Conservation (phyloP, 768 basidiomycete species). For the Pleurotus giganteus region DNA sequence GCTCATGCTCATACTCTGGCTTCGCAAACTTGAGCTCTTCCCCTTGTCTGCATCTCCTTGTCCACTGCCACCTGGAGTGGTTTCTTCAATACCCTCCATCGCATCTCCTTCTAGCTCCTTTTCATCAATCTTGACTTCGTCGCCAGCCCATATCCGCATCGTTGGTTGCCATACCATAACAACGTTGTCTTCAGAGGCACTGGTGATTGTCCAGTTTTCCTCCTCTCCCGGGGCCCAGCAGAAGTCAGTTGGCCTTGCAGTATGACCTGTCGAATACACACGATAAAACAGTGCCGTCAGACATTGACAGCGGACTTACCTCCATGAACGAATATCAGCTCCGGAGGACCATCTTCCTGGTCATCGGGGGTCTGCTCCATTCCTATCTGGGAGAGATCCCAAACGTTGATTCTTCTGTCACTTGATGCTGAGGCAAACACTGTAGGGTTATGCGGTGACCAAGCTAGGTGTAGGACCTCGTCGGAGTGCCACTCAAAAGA, state of each 20-base stretch:
- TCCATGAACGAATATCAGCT: conserved; percentile 94
- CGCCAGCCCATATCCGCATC: conserved; percentile 91
- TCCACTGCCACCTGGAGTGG: conserved; percentile 23
- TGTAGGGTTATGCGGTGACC: conserved; percentile 92
- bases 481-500: conserved; percentile 92
- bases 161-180: conserved; percentile 98
- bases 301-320: conserved; percentile 42
- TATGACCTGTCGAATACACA: conserved; percentile 59
- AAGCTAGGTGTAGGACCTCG: conserved; percentile 90
- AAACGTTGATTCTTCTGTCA: conserved; percentile 90
- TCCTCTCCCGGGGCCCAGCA: conserved; percentile 87
- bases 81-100: conserved; percentile 71
- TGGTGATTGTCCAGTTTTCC: conserved; percentile 84
- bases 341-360: conserved; percentile 97
- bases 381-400: conserved; percentile 92
- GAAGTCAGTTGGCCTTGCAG: conserved; percentile 88
- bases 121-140: conserved; percentile 79
- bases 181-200: conserved; percentile 95
- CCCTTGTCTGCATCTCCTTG: conserved; percentile 28
- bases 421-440: conserved; percentile 95
- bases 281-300: not conserved
- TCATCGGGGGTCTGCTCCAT: conserved; percentile 97
- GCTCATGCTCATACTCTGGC: conserved; percentile 64
- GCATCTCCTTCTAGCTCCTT: conserved; percentile 80
- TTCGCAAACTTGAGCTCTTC: conserved; percentile 44